Conservation (phyloP, 345 rosid genomes). For the Angophora floribunda region DNA sequence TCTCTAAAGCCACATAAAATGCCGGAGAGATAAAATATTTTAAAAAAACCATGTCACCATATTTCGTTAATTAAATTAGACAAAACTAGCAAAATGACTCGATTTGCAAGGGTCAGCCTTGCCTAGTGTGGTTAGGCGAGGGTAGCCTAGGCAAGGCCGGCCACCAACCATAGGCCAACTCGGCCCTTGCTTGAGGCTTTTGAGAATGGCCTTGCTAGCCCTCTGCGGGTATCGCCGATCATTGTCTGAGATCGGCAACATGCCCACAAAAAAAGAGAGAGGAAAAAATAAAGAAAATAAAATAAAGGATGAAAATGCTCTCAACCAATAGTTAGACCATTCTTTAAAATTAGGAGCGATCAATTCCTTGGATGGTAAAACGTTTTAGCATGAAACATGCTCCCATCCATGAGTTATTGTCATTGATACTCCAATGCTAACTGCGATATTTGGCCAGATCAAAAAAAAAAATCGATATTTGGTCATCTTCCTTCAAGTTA, state of each 20-base stretch:
- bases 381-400: background rate
- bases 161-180: too few species aligned
- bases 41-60: too few species aligned
- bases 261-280: background rate
- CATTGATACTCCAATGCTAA: background rate
- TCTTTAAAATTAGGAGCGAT: background rate
- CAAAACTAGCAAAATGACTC: too few species aligned
- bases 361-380: background rate
- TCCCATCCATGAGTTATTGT: background rate
- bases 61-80: too few species aligned
- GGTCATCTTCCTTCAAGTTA: background rate
- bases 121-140: too few species aligned
- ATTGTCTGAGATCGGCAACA: accelerated
- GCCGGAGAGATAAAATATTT: too few species aligned
- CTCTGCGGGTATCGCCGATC: background rate
- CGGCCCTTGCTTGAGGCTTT: accelerated
- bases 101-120: too few species aligned
- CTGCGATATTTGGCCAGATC: background rate
- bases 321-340: background rate
- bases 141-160: too few species aligned
- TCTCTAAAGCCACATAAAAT: too few species aligned
- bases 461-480: background rate
- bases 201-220: background rate
- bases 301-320: background rate
- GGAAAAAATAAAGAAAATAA: too few species aligned